phyloP scores from a whole-genome alignment of 805 yeast species.

The Myxozyma neglecta region DNA sequence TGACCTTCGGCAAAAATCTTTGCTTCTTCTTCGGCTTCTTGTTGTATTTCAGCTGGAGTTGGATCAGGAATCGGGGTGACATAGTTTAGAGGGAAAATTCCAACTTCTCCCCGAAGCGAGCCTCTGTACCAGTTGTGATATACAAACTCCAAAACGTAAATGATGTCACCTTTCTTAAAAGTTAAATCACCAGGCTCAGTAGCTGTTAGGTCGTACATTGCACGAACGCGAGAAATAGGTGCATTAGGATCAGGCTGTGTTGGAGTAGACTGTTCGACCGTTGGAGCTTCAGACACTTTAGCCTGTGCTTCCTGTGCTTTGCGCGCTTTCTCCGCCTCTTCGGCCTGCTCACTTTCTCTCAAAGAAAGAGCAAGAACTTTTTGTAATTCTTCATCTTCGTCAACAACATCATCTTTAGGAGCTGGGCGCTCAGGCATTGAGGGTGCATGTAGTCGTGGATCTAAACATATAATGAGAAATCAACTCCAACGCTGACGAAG shows the following conservation, averaged over 20 bases:
- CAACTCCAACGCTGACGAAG: background rate
- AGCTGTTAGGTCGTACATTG: constrained; percentile 77
- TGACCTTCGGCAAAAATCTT: constrained; percentile 53
- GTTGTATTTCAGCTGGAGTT: constrained; percentile 56
- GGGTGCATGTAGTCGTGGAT: constrained; percentile 49
- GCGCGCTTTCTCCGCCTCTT: constrained; percentile 9
- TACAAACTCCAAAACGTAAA: constrained; percentile 80
- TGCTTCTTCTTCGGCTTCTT: constrained; percentile 53
- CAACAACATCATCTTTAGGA: constrained; percentile 7
- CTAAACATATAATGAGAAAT: background rate
- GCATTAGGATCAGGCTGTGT: constrained; percentile 32
- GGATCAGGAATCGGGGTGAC: constrained; percentile 76
- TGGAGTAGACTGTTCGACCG: constrained; percentile 1
- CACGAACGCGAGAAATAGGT: constrained; percentile 67
- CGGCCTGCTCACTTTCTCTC: constrained; percentile 48
- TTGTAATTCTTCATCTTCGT: constrained; percentile 78
- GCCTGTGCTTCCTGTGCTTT: constrained; percentile 12
- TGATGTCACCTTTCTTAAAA: constrained; percentile 82
- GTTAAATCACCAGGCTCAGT: constrained; percentile 85
- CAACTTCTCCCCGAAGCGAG: constrained; percentile 71
- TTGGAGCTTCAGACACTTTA: background rate
- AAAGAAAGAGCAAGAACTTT: constrained; percentile 73
- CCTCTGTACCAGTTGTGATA: constrained; percentile 98
- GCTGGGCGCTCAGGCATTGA: constrained; percentile 58
- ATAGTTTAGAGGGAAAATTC: constrained; percentile 90